Evolutionary conservation across 2,329 filamentous ascomycete species (phyloP), one percentile per base, ranked within the genome.

Genomic region (Talaromyces amestolkiae): DNA sequence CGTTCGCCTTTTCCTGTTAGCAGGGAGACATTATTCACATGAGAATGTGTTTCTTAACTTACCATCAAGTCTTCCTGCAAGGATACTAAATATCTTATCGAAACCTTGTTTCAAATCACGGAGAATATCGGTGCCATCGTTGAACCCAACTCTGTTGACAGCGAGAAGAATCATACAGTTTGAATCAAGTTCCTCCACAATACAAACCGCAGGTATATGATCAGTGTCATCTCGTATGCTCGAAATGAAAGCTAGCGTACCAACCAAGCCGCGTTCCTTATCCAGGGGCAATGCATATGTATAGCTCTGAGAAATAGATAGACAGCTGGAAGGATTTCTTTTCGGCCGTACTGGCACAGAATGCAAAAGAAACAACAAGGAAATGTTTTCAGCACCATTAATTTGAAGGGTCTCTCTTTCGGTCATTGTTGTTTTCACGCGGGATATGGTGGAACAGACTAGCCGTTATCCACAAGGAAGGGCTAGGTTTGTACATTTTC

Each of bases 141-240:
- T 35, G 22, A 24, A 35, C 0, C 43, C 64, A 2, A 35, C 41
- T 61, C 72, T 75, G 31, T 79, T 78, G 24, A 78, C 66, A 5
- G 76, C 75, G 6, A 78, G 43, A 0, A 78, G 39, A 10, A 76
- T 69, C 17, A 78, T 47, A 13, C 24, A 53, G 7, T 33, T 24
- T 4, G 66, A 37, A 19, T 61, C 22, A 3, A 54, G 41, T 11
- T 63, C 62, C 62, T 79, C 73, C 9, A 72, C 68, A 19, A 79
- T 37, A 24, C 74, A 77, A 17, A 78, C 67, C 6, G 76, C 77
- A 17, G 77, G 75, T 17, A 79, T 76, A 54, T 74, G 67, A n/a
- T 75, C 67, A 9, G 53, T 41, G 19, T 74, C 68, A 58, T 78
- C 70, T 39, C 67, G 68, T 9, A 69, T 70, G 43, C 73, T 72